Percentiles rank a stretch among this genome's conserved stretches.
These are phyloP conservation scores for Medakamo hakoo DNA, from an alignment of 139 green algal genomes.

Conservation along the genomic window DNA sequence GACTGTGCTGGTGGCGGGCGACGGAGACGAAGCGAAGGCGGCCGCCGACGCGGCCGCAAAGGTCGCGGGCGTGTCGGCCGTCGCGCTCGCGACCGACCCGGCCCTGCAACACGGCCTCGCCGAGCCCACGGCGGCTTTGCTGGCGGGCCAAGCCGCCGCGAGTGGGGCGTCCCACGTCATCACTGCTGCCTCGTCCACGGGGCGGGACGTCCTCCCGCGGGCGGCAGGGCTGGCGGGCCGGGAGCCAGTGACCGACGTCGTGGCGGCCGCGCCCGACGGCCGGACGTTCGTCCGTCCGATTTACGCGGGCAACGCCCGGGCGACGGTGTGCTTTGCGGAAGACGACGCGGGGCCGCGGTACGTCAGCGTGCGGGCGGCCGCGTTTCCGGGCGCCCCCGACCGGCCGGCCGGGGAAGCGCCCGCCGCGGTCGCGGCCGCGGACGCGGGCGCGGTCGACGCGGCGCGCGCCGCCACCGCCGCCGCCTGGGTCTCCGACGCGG, in stretches of 20 bases:
- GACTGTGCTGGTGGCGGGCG: constrained; percentile 9
- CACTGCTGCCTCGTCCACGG: constrained; percentile 43
- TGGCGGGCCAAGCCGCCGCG: constrained; percentile 14
- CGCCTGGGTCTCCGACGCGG: constrained; percentile 41
- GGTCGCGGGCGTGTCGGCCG: constrained; percentile 12
- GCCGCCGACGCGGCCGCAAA: neutral
- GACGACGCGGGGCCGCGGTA: constrained; percentile 17
- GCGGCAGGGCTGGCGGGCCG: constrained; percentile 61
- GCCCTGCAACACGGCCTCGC: constrained; percentile 39
- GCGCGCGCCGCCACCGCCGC: constrained; percentile 4
- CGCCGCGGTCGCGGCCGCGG: constrained; percentile 27
- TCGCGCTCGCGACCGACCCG: constrained; percentile 39
- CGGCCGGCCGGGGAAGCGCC: neutral
- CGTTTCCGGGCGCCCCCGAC: constrained; percentile 44
- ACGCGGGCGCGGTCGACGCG: constrained; percentile 21
- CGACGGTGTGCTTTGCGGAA: constrained; percentile 49
- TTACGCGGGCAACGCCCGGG: constrained; percentile 81
- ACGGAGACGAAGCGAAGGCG: neutral
- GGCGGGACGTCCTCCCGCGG: constrained; percentile 68
- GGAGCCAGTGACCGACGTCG: constrained; percentile 64
- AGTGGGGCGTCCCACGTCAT: constrained; percentile 46
- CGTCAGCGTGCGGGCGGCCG: constrained; percentile 38
- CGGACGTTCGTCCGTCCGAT: constrained; percentile 68
- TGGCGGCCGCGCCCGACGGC: constrained; percentile 21
- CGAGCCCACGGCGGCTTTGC: constrained; percentile 29